phyloP scores from a whole-genome alignment of 2,329 filamentous ascomycete species.

The Ophiostoma ulmi region DNA sequence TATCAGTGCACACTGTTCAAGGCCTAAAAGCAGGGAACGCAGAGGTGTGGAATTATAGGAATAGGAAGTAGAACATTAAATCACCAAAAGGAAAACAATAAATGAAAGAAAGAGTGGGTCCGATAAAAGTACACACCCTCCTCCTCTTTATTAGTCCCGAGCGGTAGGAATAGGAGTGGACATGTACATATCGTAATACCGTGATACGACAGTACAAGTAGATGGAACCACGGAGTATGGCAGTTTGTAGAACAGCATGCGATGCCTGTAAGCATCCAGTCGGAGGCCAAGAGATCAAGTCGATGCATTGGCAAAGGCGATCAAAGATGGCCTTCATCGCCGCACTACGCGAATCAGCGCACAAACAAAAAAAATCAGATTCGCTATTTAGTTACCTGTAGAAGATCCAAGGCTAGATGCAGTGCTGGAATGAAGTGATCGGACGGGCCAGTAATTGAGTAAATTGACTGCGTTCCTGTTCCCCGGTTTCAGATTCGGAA shows the following conservation, averaged over 20 bases:
- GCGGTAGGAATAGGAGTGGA: slow-evolving; percentile 10
- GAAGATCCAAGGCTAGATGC: not conserved
- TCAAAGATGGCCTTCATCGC: not conserved
- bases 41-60: not conserved
- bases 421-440: not conserved
- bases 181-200: not conserved
- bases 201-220: not conserved
- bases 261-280: not conserved
- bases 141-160: not conserved
- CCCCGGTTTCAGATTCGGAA: slow-evolving; percentile 6
- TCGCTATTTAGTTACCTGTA: not conserved
- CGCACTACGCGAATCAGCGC: not conserved
- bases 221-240: not conserved
- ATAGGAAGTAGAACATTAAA: not conserved
- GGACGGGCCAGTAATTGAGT: slow-evolving; percentile 1
- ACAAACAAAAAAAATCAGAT: not conserved
- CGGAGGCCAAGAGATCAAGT: not conserved
- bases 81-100: not conserved
- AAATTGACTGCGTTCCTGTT: not conserved
- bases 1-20: not conserved
- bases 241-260: not conserved
- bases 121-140: not conserved
- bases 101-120: not conserved
- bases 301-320: not conserved
- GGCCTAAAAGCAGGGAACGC: not conserved